Percentiles rank a stretch among this genome's conserved stretches.
Evolutionary conservation across 1,284 basidiomycete species (phyloP).

Genomic region (Trichosporon ovoides): DNA sequence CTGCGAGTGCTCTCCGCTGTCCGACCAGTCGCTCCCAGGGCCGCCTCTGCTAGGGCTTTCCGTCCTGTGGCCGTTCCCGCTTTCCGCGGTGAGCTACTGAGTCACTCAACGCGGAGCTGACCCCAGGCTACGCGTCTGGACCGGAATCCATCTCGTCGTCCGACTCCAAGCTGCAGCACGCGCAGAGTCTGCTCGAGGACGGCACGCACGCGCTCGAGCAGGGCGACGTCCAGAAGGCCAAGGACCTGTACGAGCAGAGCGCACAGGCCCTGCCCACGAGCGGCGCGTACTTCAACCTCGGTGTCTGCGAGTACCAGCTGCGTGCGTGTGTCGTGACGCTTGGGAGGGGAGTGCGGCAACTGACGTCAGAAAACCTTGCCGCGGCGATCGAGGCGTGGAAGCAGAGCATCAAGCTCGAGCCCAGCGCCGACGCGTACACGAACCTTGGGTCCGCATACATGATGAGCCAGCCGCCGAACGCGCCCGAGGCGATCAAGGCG

Average conservation of each 20-base stretch:
- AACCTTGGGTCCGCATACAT: constrained; percentile 94
- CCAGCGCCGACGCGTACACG: constrained; percentile 86
- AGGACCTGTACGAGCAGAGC: constrained; percentile 70
- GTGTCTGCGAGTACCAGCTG: constrained; percentile 47
- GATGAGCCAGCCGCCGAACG: constrained; percentile 73
- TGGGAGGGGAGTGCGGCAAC: background rate
- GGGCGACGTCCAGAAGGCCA: constrained; percentile 77
- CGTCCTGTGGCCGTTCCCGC: background rate
- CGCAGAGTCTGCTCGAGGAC: constrained; percentile 73
- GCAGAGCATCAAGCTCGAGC: constrained; percentile 73
- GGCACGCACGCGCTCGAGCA: constrained; percentile 84
- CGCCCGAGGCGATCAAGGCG: constrained; percentile 85
- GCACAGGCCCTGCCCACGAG: constrained; percentile 74
- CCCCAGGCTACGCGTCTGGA: constrained; percentile 73
- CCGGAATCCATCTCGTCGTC: constrained; percentile 68
- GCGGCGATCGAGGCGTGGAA: constrained; percentile 82
- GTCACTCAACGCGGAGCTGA: background rate
- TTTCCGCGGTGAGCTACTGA: background rate
- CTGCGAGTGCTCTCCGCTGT: background rate
- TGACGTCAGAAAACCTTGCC: constrained; percentile 67
- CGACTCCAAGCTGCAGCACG: constrained; percentile 79
- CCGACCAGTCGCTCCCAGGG: background rate
- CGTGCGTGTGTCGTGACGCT: constrained; percentile 20
- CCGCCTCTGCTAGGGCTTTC: background rate
- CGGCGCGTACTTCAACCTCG: constrained; percentile 46